Base-by-base conservation (phyloP, 768 basidiomycete species). In the Collybia sordida region DNA sequence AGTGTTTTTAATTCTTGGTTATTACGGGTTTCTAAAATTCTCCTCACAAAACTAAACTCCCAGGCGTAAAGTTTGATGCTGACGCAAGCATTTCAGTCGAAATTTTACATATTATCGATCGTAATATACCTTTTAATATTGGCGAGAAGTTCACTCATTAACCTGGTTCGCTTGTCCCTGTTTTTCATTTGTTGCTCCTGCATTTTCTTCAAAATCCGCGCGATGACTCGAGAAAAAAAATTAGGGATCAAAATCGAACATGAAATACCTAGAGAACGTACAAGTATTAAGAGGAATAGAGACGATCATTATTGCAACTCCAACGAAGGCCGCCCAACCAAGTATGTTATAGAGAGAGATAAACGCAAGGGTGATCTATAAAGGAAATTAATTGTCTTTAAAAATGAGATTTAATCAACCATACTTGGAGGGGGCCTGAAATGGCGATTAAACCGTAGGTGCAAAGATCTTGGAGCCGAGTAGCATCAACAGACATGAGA, bases 101-200 rank as follows among this genome's bases (percentile, higher is more conserved):
- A 49, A 27, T 9, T 12, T 2, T 2, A 3, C 8, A 17, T 14
- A 44, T 11, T 31, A 31, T 4, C 14, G 24, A 9, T 18, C 21
- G 15, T 24, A 24, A 24, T 15, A 31, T 54, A 82, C 86, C 86
- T 92, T 62, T 88, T 88, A 61, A 98, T 97, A 62, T 96, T 98
- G 50, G 83, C 79, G 4, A 98, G 72, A n/a, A 98, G 74, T 69
- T 98, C 95, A 56, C 82, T 93, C 95, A 98, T 97, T 39, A 95
- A 70, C 36, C 86, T 72, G 6, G 90, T 92, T 25, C 91, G 79
- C 57, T 81, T 77, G 61, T 95, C 94, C 52, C 93, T 81, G 66
- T 88, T 92, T 67, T 93, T 93, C 96, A 98, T 98, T 65, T 98
- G 93, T 57, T 83, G 60, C 55, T 89, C 81, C 61, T 97, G 92